Conservation (phyloP, 75 land plant genomes). For the Pinus taeda region DNA sequence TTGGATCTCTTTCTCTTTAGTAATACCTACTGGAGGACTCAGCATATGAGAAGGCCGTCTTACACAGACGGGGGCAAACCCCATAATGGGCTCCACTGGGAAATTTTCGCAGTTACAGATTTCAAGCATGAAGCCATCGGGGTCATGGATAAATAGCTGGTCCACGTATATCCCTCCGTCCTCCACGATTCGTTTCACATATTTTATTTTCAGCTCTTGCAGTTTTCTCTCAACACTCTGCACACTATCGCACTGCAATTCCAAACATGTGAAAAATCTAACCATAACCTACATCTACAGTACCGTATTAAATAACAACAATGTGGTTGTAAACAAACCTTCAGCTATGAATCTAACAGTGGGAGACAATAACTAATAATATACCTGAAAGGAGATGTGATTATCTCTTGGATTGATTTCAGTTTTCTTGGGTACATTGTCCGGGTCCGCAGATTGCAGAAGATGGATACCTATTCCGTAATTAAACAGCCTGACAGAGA, state of each 20-base stretch:
- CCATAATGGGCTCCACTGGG: not conserved
- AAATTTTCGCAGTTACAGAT: not conserved
- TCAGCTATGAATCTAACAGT: not conserved
- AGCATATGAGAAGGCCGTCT: not conserved
- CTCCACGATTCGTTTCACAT: slow-evolving; percentile 1
- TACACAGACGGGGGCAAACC: not conserved
- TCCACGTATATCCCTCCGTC: not conserved
- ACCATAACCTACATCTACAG: not conserved
- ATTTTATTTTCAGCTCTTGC: not conserved
- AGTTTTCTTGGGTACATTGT: not conserved
- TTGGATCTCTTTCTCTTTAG: not conserved
- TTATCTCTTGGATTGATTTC: slow-evolving; percentile 42
- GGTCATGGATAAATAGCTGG: not conserved
- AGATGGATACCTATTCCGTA: slow-evolving; percentile 48
- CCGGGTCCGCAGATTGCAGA: slow-evolving; percentile 12
- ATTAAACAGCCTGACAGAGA: slow-evolving; percentile 33
- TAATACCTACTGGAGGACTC: not conserved
- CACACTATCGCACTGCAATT: not conserved
- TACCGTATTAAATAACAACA: not conserved
- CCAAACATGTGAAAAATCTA: not conserved
- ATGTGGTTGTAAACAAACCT: not conserved
- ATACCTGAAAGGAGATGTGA: slow-evolving; percentile 50
- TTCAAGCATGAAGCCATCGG: not conserved
- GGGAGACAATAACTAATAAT: no score
- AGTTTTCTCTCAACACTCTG: not conserved